These are phyloP conservation scores for Rosa lucieae DNA, from an alignment of 306 rosid species.

Conservation along the genomic window DNA sequence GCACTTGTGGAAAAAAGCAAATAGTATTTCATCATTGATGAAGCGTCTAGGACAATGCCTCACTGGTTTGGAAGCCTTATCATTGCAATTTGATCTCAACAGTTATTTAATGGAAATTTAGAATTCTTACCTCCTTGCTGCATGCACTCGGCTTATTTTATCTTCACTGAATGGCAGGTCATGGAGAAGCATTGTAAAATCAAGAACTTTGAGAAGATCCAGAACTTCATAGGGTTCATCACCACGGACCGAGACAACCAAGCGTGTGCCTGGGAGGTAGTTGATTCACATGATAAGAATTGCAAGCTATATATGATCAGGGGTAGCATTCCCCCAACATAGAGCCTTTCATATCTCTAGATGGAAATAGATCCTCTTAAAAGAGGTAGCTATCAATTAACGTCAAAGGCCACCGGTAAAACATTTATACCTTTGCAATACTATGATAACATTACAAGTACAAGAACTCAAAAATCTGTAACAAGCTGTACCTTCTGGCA, in stretches of 20 bases:
- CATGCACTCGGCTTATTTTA: constrained; percentile 78
- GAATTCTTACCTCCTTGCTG: constrained; percentile 76
- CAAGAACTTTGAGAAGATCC: constrained; percentile 66
- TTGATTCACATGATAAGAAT: constrained; percentile 19
- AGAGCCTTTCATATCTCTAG: background rate
- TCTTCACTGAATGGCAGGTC: constrained; percentile 74
- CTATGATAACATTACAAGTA: background rate
- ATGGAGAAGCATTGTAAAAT: constrained; percentile 88
- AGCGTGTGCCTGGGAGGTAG: constrained; percentile 67
- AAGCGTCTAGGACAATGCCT: background rate
- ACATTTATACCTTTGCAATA: background rate
- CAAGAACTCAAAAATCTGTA: background rate
- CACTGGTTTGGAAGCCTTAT: too few relatives aligned
- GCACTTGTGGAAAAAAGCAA: background rate
- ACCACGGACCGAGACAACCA: constrained; percentile 82
- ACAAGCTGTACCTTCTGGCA: constrained; percentile 73
- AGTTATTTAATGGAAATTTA: background rate
- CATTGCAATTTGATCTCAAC: background rate
- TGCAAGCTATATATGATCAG: background rate
- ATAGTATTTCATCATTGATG: background rate
- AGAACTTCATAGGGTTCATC: constrained; percentile 82
- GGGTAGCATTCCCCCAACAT: background rate
- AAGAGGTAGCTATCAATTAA: background rate
- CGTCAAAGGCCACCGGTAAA: background rate
- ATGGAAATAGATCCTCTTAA: background rate